Base-by-base conservation (phyloP, 768 basidiomycete genomes). In the Mycena galericulata region DNA sequence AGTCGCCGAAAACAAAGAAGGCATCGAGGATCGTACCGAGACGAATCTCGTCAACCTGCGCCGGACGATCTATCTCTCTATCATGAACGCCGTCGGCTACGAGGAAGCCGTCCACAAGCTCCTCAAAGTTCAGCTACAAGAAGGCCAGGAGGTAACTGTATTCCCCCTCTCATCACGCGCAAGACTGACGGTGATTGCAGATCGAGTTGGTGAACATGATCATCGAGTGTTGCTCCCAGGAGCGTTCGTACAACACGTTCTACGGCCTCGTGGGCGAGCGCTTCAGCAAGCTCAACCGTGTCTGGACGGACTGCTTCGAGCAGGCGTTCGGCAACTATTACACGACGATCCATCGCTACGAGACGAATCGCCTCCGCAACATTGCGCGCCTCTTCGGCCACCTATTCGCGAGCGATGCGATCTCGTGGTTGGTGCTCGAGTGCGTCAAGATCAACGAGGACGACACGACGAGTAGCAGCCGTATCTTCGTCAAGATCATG, bases 71-170 rank as follows among this genome's bases (percentile, higher is more conserved):
- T 99, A 99, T 78, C 82, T 99, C 70, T 98, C 98, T 0, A 97
- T 99, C 84, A 99, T 99, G 97, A 98, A 98, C 76, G 95, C 96
- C 49, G 86, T 98, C 65, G 96, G 95, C 79, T 98, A 96, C 77
- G 98, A 99, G 79, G 98, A 99, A 89, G 97, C 97, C 0, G 97
- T 98, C 0, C 98, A 99, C 81, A 99, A 99, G 77, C 81, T 99
- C 30, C 88, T 99, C 76, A 98, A 97, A 79, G 89, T 99, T 26
- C 92, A 97, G 72, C 82, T 99, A 17, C 84, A 89, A 60, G 96
- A 97, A 76, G 98, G 97, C 1, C 90, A 98, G 79, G 98, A 99
- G 90, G 97, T 97, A 75, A 18, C 24, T 50, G 9, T 20, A 17
- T 61, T 65, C 9, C 20, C 24, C 46, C 9, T 20, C 3, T 38